phyloP scores from a whole-genome alignment of 176 grass and related monocot genomes.

The Oryza punctata region DNA sequence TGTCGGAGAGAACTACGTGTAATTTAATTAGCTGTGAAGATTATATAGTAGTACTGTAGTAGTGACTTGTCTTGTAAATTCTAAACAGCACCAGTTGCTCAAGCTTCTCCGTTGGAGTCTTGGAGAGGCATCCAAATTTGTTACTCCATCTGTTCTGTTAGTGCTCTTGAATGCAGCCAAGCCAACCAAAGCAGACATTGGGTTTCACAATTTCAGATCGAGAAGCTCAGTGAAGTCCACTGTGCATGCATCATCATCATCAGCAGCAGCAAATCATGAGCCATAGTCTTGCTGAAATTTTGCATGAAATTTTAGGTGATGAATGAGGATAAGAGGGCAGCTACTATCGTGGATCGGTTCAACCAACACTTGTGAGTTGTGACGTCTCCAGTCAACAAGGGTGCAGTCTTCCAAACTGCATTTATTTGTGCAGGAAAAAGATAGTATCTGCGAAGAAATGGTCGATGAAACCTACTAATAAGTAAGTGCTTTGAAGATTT shows the following conservation, averaged over 20 bases:
- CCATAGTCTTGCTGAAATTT: neutral
- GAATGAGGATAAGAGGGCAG: neutral
- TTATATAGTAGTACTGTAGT: neutral
- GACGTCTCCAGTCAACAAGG: slow-evolving; percentile 38
- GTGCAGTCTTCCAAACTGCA: slow-evolving; percentile 30
- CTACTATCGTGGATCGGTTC: slow-evolving; percentile 43
- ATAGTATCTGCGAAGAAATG: neutral
- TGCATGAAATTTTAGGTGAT: slow-evolving; percentile 19
- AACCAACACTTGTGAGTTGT: slow-evolving; percentile 16
- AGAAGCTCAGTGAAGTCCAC: neutral
- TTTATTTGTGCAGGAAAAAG: neutral
- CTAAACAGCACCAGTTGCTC: neutral
- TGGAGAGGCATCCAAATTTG: neutral
- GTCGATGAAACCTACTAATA: neutral
- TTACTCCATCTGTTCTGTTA: neutral
- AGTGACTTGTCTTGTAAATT: neutral
- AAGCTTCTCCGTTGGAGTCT: neutral
- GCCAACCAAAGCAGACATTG: neutral
- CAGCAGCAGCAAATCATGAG: neutral
- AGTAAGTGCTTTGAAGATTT: slow-evolving; percentile 5
- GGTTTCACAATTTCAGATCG: neutral
- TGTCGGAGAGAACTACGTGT: neutral
- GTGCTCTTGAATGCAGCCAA: neutral
- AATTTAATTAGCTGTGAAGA: slow-evolving; percentile 8
- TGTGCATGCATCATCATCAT: neutral